Base-by-base conservation (phyloP, 108 stramenopile genomes). In the Asterionellopsis glacialis region DNA sequence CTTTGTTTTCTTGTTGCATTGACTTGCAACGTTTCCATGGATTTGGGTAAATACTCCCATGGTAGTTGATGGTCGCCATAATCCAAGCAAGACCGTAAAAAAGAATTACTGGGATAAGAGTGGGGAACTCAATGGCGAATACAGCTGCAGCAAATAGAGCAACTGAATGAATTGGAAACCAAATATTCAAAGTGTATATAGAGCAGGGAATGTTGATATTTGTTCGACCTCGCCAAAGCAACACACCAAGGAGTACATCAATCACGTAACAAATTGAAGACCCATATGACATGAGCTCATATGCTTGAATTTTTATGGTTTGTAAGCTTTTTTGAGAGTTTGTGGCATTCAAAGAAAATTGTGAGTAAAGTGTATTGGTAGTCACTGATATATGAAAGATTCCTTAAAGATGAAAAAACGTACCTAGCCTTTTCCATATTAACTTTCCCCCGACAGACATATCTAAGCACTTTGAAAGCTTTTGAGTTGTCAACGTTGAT, bases 11-110 rank as follows among this genome's bases (percentile, higher is more conserved):
- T 65, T 79, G 58, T 19, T 49, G 40, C 54, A 78, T 72, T 11
- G 68, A 57, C 41, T 76, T 73, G 56, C 77, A 70, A n/a, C 71
- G 59, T 28, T 63, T 53, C 73, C 73, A 80, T 22, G 79, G 75
- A 33, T 51, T 59, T 0, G 80, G 80, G 63, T 75, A 64, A 15
- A 33, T 43, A 52, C 67, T 63, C 39, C 51, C 27, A 45, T 59
- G 38, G 41, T 67, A 64, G 51, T 73, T 70, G 15, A 67, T 70
- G 12, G 67, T 49, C 18, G 70, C 47, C 55, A 81, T 53, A 19
- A 45, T 57, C 51, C 57, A 76, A 14, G 68, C 63, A 25, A 76
- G 52, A 11, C 38, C 1, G 47, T 70, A 74, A 0, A 81, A 55
- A 7, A 64, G 41, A 5, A 76, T 53, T 3, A 75, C 42, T n/a